Evolutionary conservation across 257 asterid species (phyloP), one percentile per base, ranked within the genome.

Genomic region (Hygrophila difformis): DNA sequence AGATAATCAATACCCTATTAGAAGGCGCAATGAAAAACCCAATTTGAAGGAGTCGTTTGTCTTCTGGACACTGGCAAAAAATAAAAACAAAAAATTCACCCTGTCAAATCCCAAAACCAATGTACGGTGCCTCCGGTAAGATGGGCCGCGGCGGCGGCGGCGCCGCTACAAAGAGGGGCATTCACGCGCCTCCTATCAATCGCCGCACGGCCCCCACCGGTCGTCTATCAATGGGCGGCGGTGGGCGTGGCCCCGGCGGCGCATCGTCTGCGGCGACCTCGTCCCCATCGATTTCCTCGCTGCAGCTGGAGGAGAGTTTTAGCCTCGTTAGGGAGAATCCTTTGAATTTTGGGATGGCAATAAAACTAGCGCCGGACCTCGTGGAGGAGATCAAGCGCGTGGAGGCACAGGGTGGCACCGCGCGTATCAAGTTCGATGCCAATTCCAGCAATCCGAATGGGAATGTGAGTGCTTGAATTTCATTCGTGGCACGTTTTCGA

Each of bases 321-420:
- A 80, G 85, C 62, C 95, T 87, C n/a, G 78, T 81, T 1, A 74
- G 93, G 52, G 94, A 76, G 56, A 83, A 78, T 29, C 89, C 87
- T 53, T 55, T 91, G 71, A 74, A 78, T 71, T 86, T 76, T 44
- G 97, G 93, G 47, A 91, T 91, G 97, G 79, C 83, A 22, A 76
- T 91, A 39, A 72, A 81, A 63, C 70, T 91, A 65, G 70, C 79
- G 39, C 94, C 99, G 12, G 94, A 79, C 81, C 85, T 91, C 18
- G 94, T 87, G 40, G 97, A 91, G 72, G 97, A 86, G 97, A 91
- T 91, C 93, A 91, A 74, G 81, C 89, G 87, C 56, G 85, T 70
- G 62, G 99, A 83, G 84, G 74, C 77, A 3, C 77, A 71, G 53
- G 97, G 99, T 15, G 76, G 70, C 11, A 42, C 48, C 15, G 83